Base-by-base conservation (phyloP, 2,329 filamentous ascomycete species). In the Penicillium janthinellum region DNA sequence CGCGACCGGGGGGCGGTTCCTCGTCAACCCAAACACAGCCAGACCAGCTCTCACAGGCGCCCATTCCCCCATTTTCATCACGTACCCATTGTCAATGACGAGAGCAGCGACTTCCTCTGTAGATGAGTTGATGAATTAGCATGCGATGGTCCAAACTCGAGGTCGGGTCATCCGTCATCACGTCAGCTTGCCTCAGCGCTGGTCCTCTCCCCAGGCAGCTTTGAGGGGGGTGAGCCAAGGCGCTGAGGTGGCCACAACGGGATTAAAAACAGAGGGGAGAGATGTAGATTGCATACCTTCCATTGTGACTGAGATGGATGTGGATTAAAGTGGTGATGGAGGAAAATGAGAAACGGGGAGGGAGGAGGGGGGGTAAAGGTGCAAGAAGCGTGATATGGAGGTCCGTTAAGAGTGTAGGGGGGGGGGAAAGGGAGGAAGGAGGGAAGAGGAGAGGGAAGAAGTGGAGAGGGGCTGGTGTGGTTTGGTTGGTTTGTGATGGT, bases 51-150 rank as follows among this genome's bases (percentile, higher is more conserved):
- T 42, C 37, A 25, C 37, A 11, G 37, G 49, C 12, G 20, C n/a
- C 34, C 11, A 10, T 37, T 45, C 51, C 51, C 62, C 64, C 54
- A 47, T 62, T 71, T 69, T 72, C 70, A 70, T 75, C 83, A 85
- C 93, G 91, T 94, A 99, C 95, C 95, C 95, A 98, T 99, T 99
- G 93, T 99, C 95, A 86, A 99, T 98, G 84, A 99, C 95, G 91
- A 99, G 93, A 83, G 95, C 95, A 83, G 95, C 95, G 84, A 99
- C 95, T 92, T 99, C 95, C 88, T 99, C 95, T 98, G 80, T 82
- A 83, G 67, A 65, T 64, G 66, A 72, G 65, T 78, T 70, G 56
- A 70, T 62, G 68, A 37, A 77, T 80, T 71, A 80, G 78, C 73
- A 67, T 37, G 69, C 54, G 17, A 49, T 5, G 56, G 58, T 50